Conservation (phyloP, 2,329 filamentous ascomycete genomes). For the Kalaharituber pfeilii region DNA sequence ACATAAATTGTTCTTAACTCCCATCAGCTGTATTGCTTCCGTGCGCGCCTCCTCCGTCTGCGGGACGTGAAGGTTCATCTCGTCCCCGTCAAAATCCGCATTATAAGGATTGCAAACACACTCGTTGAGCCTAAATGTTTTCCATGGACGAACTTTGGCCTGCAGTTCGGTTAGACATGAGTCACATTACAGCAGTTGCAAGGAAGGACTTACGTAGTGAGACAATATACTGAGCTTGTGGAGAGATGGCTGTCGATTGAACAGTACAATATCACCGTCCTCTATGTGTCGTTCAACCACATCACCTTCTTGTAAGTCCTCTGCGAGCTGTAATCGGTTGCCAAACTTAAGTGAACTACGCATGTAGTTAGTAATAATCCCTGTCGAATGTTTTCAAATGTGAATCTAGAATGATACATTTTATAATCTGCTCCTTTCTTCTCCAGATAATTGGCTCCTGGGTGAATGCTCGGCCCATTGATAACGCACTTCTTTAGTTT, state of each 20-base stretch:
- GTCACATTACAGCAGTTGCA: background rate
- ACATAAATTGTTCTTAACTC: conserved; percentile 86
- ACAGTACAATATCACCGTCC: conserved; percentile 87
- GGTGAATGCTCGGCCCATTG: conserved; percentile 63
- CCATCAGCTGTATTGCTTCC: conserved; percentile 92
- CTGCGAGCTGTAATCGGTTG: conserved; percentile 52
- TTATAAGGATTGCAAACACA: conserved; percentile 98
- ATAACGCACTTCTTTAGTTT: conserved; percentile 58
- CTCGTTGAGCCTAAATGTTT: conserved; percentile 91
- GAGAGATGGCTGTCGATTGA: conserved; percentile 92
- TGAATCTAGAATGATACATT: conserved; percentile 27
- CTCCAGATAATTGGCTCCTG: conserved; percentile 68
- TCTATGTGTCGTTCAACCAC: conserved; percentile 87
- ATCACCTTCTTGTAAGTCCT: conserved; percentile 63
- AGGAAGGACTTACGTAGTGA: conserved; percentile 45
- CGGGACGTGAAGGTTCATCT: conserved; percentile 97
- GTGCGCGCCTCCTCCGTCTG: conserved; percentile 93
- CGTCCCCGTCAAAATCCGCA: conserved; percentile 95
- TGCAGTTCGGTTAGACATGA: conserved; percentile 2
- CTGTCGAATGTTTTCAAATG: background rate
- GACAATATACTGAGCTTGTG: conserved; percentile 98
- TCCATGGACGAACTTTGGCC: conserved; percentile 72
- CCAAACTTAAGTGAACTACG: conserved; percentile 49
- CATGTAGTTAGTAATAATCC: no score
- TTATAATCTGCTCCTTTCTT: conserved; percentile 56